Evolutionary conservation across 108 stramenopile genomes (phyloP), one percentile per base, ranked within the genome.

Genomic region (Skeletonema grethae): DNA sequence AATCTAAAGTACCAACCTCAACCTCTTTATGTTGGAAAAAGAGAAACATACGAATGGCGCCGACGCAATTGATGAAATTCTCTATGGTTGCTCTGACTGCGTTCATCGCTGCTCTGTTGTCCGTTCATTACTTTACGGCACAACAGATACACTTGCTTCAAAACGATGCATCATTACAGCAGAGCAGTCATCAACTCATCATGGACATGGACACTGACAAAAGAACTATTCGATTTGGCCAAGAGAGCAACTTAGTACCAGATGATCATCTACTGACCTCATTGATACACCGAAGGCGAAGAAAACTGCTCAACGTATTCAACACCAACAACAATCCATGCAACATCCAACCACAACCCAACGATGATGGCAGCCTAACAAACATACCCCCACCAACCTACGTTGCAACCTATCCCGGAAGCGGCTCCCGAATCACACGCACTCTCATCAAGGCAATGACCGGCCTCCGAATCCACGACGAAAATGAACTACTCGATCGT

Each of bases 341-440:
- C 50, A 53, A 22, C 50, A 53, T 53, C 22, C 20, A 53, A 53
- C 50, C 50, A 53, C 50, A 4, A 53, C 50, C 59, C 4, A 18
- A 34, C 59, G 29, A 24, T 35, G 12, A 24, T 35, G 36, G 36
- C 10, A 38, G 36, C 36, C 8, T 9, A 38, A 12, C 34, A 0
- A 38, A 38, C 28, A n/a, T 30, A 65, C 43, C 45, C 38, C 57
- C 31, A 20, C 31, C 58, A 57, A 70, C 57, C 25, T 70, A 70
- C 69, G 12, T 70, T 10, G 69, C 69, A 16, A 60, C 58, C 35
- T 70, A 46, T 2, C 69, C 69, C 60, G 69, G 69, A 9, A 39
- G 31, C 39, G 69, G 69, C 11, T 60, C 69, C 13, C 16, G 35
- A 57, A 4, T 60, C 11, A 38, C 34, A 16, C 69, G 69, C 15